Evolutionary conservation across 2,329 filamentous ascomycete genomes (phyloP), one percentile per base, ranked within the genome.

Genomic region (Colletotrichum cuscutae): DNA sequence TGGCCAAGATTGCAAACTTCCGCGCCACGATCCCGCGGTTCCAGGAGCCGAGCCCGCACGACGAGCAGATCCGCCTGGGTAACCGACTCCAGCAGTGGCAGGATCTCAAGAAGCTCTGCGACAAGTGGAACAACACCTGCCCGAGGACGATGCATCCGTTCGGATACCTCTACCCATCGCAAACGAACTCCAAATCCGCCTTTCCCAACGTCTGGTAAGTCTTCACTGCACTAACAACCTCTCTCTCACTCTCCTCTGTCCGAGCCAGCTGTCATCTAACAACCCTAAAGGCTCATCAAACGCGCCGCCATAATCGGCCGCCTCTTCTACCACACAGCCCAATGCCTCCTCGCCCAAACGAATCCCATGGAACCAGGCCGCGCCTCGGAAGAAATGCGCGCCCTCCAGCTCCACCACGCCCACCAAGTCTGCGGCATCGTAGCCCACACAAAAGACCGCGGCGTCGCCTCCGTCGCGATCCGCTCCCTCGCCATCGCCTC

Each of bases 341-440:
- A 96, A 83, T 93, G 94, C 75, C 84, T 98, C 42, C 88, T 98
- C 5, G 90, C 93, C 4, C 94, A 96, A 76, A 92, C 92, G 26
- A 93, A 98, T 79, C 95, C 95, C 0, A 81, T 93, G 64, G 87
- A 91, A 49, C 85, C 89, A 12, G 84, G 88, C 8, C 87, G 90
- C 49, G 85, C 86, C 22, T 86, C 87, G 2, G 85, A 90, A 4
- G 92, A 95, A 72, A 94, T 96, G 89, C 89, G 89, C 59, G 86
- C 88, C 5, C 88, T 93, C 78, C 91, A 93, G 77, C 86, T 92
- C 61, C 89, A 90, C 74, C 94, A 98, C 79, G 93, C 95, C 0
- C 92, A 93, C 76, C 92, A 95, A 79, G 92, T 97, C 28, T 98
- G 95, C 79, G 96, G 96, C 15, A 97, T 98, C 74, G 91, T 94